Evolutionary conservation across 2,329 filamentous ascomycete species (phyloP).

Genomic region (Amesomyces nigricolor): DNA sequence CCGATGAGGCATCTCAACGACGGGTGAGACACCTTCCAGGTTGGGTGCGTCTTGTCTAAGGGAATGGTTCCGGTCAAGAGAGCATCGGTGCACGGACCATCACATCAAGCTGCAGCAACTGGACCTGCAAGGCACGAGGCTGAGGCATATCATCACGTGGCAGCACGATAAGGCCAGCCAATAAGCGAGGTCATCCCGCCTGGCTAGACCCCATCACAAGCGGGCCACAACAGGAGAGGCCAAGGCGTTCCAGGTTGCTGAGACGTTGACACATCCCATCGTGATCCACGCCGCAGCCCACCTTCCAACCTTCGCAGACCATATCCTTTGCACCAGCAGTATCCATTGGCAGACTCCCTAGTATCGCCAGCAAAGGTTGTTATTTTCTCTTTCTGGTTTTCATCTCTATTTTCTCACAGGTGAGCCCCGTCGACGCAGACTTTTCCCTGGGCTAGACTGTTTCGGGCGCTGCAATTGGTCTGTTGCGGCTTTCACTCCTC

Average conservation of each 20-base stretch:
- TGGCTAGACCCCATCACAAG: constrained; percentile 11
- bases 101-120: too few species aligned
- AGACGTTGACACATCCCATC: constrained; percentile 15
- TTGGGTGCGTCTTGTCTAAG: too few species aligned
- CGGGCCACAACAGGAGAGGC: constrained; percentile 27
- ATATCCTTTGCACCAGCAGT: constrained; percentile 28
- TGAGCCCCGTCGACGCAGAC: constrained; percentile 2
- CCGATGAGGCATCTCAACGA: too few species aligned
- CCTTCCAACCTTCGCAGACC: constrained; percentile 21
- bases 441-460: background rate
- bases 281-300: constrained; percentile 16
- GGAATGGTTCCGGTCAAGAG: too few species aligned
- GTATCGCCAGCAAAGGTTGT: constrained; percentile 22
- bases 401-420: constrained; percentile 5
- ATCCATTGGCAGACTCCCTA: constrained; percentile 28
- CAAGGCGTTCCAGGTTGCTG: background rate
- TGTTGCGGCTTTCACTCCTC: background rate
- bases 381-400: constrained; percentile 15
- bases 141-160: constrained; percentile 5
- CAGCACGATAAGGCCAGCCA: background rate
- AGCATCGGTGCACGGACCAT: too few species aligned
- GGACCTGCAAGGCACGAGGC: background rate
- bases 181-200: background rate
- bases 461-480: background rate
- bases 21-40: too few species aligned